These are phyloP conservation scores for Populus hybrid DNA, from an alignment of 441 rosid species.

Conservation along the genomic window DNA sequence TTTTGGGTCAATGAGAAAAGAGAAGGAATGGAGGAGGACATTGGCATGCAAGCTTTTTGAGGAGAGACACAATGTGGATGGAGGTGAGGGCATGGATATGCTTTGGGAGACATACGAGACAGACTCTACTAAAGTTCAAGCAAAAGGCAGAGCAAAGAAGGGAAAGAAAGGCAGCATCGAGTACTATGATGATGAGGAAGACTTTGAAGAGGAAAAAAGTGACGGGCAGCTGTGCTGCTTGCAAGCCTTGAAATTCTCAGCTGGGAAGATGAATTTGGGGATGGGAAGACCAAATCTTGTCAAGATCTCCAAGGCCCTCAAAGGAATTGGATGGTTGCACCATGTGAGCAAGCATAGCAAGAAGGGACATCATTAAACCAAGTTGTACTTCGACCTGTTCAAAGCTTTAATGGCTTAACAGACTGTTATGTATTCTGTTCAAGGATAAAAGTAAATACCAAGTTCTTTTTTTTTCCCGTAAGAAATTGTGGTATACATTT, in stretches of 20 bases:
- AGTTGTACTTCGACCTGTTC: background rate
- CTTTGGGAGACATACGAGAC: constrained; percentile 91
- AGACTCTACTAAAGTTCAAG: constrained; percentile 34
- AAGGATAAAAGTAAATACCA: constrained; percentile 32
- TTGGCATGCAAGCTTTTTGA: constrained; percentile 87
- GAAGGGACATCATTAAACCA: constrained; percentile 31
- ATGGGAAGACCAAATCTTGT: constrained; percentile 76
- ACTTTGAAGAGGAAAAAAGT: constrained; percentile 43
- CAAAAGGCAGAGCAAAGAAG: constrained; percentile 35
- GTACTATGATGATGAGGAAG: constrained; percentile 21
- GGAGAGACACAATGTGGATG: constrained; percentile 65
- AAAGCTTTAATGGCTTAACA: constrained; percentile 3
- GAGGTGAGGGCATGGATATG: constrained; percentile 82
- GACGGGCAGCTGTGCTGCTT: constrained; percentile 70
- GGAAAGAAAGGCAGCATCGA: constrained; percentile 28
- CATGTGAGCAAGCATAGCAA: constrained; percentile 47
- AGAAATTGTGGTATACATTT: background rate
- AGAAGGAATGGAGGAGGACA: constrained; percentile 93
- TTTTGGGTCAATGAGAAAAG: constrained; percentile 76
- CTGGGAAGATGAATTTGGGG: constrained; percentile 87
- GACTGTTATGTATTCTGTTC: constrained; percentile 13
- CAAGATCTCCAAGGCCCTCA: constrained; percentile 62
- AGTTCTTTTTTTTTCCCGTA: background rate
- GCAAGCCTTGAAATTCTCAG: constrained; percentile 82
- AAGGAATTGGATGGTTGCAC: constrained; percentile 72